Evolutionary conservation across 768 basidiomycete species (phyloP).

Genomic region (Mycena albidolilacea): DNA sequence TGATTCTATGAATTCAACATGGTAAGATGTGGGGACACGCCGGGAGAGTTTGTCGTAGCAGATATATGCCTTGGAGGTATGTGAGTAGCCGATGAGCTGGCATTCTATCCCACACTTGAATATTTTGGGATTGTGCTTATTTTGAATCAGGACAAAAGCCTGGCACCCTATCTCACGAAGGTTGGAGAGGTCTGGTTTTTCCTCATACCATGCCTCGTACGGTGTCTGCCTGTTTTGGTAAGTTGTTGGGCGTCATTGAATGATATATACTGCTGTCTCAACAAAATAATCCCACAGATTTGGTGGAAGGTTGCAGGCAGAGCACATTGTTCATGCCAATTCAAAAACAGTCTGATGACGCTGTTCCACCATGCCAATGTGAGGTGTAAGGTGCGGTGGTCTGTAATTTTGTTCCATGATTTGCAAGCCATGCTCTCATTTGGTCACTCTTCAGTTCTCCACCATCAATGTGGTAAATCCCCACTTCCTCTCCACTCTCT

Average conservation of each 20-base stretch:
- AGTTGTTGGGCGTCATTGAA: background rate
- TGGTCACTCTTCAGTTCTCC: constrained; percentile 14
- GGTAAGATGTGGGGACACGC: too few relatives aligned
- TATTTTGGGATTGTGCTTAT: constrained; percentile 50
- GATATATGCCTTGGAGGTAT: constrained; percentile 51
- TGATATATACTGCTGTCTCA: background rate
- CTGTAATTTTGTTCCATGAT: background rate
- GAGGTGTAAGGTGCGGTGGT: constrained; percentile 10
- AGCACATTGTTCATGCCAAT: background rate
- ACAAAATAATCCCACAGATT: constrained; percentile 17
- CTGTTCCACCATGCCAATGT: background rate
- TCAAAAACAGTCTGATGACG: background rate
- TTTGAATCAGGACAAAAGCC: constrained; percentile 52
- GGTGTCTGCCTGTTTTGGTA: constrained; percentile 36
- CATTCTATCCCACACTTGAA: constrained; percentile 48
- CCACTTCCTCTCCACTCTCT: constrained; percentile 7
- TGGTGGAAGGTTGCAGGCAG: background rate
- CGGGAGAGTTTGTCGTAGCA: too few relatives aligned
- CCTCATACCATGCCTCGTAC: constrained; percentile 41
- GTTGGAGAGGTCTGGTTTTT: constrained; percentile 47
- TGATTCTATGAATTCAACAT: too few relatives aligned
- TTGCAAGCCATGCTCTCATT: background rate
- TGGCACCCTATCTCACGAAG: constrained; percentile 52
- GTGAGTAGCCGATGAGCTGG: constrained; percentile 55
- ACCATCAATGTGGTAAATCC: background rate